Evolutionary conservation across 257 asterid species (phyloP).

Genomic region (Lavandula angustifolia): DNA sequence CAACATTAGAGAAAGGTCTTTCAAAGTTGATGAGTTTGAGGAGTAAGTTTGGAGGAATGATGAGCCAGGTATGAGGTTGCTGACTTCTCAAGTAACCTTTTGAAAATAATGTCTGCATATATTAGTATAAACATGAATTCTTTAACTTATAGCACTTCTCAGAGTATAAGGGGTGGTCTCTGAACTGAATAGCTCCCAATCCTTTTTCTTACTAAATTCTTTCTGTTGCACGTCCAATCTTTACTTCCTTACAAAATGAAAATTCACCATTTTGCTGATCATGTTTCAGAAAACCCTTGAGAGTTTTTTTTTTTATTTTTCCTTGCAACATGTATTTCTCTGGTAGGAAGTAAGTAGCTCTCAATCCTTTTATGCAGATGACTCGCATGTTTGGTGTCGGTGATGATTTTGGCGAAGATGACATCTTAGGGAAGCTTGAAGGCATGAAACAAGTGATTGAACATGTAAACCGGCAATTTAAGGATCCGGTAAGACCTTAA

Average conservation of each 20-base stretch:
- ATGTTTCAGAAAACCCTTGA: slow-evolving; percentile 7
- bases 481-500: slow-evolving; percentile 76
- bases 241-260: background rate
- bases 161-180: background rate
- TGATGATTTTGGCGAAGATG: slow-evolving; percentile 87
- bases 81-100: slow-evolving; percentile 7
- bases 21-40: slow-evolving; percentile 87
- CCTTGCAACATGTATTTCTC: slow-evolving; percentile 10
- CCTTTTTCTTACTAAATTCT: background rate
- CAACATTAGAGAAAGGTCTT: slow-evolving; percentile 92
- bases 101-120: too few species aligned
- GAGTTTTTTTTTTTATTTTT: background rate
- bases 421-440: slow-evolving; percentile 82
- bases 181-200: slow-evolving; percentile 4
- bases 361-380: slow-evolving; percentile 61
- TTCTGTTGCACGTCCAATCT: slow-evolving; percentile 8
- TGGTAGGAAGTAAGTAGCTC: slow-evolving; percentile 21
- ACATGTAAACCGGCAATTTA: slow-evolving; percentile 86
- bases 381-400: slow-evolving; percentile 71
- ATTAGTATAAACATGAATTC: background rate
- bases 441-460: slow-evolving; percentile 90
- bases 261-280: slow-evolving; percentile 3
- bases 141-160: slow-evolving; percentile 1
- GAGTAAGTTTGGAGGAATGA: slow-evolving; percentile 88
- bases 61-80: slow-evolving; percentile 63